A percentile compares a stretch with the other conserved stretches of the same genome.
phyloP scores from a whole-genome alignment of 352 stramenopile genomes.

The Globisporangium viniferum region DNA sequence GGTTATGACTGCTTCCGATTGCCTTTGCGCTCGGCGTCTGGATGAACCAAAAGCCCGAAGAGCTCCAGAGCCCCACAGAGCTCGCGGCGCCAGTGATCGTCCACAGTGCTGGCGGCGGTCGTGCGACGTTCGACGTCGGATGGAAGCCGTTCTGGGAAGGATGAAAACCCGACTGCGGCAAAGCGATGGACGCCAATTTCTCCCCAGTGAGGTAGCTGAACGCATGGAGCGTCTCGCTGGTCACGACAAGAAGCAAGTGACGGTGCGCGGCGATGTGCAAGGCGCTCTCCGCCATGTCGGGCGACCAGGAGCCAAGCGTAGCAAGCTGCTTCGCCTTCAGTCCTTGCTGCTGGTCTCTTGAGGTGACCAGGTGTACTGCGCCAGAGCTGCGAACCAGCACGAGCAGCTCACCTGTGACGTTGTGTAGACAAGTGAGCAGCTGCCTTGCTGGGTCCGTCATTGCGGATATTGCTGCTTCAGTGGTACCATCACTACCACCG shows the following conservation, averaged over 20 bases:
- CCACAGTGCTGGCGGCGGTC: constrained; percentile 35
- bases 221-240: constrained; percentile 25
- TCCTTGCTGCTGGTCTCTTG: constrained; percentile 9
- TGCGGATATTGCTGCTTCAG: background rate
- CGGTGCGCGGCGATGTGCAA: constrained; percentile 35
- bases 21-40: constrained; percentile 45
- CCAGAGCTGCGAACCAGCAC: constrained; percentile 34
- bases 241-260: constrained; percentile 36
- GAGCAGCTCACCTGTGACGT: constrained; percentile 75
- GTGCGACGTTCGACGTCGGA: constrained; percentile 1
- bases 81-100: constrained; percentile 43
- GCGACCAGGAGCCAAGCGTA: constrained; percentile 24
- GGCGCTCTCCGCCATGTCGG: constrained; percentile 10
- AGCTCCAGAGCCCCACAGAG: constrained; percentile 51
- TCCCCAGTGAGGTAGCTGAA: constrained; percentile 58
- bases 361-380: constrained; percentile 42
- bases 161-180: constrained; percentile 20
- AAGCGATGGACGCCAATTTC: constrained; percentile 28
- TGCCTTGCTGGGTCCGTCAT: background rate
- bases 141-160: background rate
- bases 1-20: constrained; percentile 22
- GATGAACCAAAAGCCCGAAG: constrained; percentile 64
- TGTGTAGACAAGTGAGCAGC: constrained; percentile 51
- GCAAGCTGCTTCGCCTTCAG: constrained; percentile 22
- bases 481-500: constrained; percentile 1